Percentiles rank a stretch among this genome's conserved stretches.
These are phyloP conservation scores for Cnidoscolus chayamansa DNA, from an alignment of 441 rosid genomes.

Conservation along the genomic window DNA sequence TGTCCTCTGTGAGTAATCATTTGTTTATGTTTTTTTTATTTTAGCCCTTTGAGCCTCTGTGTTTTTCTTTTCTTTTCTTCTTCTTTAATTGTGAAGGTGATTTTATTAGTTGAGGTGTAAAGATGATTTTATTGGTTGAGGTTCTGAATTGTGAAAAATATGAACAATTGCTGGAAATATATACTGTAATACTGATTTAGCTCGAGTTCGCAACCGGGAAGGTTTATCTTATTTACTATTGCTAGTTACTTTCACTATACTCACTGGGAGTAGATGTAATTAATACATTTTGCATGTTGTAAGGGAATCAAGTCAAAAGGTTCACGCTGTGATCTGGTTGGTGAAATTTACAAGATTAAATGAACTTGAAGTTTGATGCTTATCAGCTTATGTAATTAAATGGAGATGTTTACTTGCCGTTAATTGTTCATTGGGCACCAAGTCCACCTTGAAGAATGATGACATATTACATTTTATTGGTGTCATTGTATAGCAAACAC, in stretches of 20 bases:
- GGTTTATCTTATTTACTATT: not conserved
- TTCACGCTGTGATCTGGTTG: not conserved
- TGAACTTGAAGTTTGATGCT: not conserved
- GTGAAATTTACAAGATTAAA: not conserved
- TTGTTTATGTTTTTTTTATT: not conserved
- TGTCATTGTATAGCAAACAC: too few relatives aligned
- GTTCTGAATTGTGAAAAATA: not conserved
- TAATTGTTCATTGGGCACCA: not conserved
- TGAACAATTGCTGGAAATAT: not conserved
- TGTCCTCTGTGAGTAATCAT: conserved; percentile 59
- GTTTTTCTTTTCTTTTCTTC: not conserved
- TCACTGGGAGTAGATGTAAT: not conserved
- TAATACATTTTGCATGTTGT: not conserved
- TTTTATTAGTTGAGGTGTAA: not conserved
- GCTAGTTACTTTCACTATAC: not conserved
- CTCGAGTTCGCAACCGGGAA: too few relatives aligned
- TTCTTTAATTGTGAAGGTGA: too few relatives aligned
- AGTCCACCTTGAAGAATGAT: not conserved
- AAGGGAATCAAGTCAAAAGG: not conserved
- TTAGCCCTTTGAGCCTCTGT: not conserved
- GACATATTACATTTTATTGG: not conserved
- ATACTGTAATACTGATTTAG: too few relatives aligned
- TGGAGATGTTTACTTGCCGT: not conserved
- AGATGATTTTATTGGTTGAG: not conserved
- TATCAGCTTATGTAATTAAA: not conserved